Evolutionary conservation across 164 flowering plant genomes (phyloP).

Genomic region (Brasenia schreberi): DNA sequence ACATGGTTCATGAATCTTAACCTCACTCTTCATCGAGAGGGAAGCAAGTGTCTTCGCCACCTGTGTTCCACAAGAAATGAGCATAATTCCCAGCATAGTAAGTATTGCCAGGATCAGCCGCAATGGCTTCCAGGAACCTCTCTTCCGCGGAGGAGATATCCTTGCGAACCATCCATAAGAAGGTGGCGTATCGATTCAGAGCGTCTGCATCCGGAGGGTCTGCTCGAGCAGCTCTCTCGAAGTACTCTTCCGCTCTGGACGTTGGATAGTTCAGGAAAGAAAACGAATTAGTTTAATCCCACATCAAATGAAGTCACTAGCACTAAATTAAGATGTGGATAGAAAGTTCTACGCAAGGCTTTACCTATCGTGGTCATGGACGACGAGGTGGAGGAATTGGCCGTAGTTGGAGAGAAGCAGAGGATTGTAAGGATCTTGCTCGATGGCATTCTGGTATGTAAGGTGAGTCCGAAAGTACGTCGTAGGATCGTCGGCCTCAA

Average conservation of each 20-base stretch:
- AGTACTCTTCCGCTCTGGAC: constrained; percentile 85
- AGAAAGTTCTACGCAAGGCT: neutral
- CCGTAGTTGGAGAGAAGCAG: constrained; percentile 79
- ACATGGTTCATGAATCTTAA: constrained; percentile 9
- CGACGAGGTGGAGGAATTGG: constrained; percentile 76
- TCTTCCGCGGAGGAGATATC: constrained; percentile 84
- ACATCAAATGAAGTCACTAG: too few relatives aligned
- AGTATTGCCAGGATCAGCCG: constrained; percentile 59
- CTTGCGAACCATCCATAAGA: constrained; percentile 60
- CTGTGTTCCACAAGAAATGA: constrained; percentile 84
- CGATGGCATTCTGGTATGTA: constrained; percentile 39
- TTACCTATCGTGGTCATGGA: constrained; percentile 79
- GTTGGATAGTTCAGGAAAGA: neutral
- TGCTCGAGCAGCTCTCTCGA: constrained; percentile 45
- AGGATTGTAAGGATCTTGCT: constrained; percentile 53
- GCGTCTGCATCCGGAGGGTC: constrained; percentile 72
- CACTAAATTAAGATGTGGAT: too few relatives aligned
- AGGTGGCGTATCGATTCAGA: constrained; percentile 49
- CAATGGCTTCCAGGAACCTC: constrained; percentile 60
- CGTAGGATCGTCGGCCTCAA: constrained; percentile 40
- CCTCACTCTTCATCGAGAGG: constrained; percentile 21
- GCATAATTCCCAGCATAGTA: constrained; percentile 65
- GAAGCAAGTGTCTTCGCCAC: constrained; percentile 82
- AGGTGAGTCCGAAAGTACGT: constrained; percentile 51
- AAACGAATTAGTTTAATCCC: too few relatives aligned